Conservation (phyloP, 2,329 filamentous ascomycete genomes). For the Curvularia lunata region DNA sequence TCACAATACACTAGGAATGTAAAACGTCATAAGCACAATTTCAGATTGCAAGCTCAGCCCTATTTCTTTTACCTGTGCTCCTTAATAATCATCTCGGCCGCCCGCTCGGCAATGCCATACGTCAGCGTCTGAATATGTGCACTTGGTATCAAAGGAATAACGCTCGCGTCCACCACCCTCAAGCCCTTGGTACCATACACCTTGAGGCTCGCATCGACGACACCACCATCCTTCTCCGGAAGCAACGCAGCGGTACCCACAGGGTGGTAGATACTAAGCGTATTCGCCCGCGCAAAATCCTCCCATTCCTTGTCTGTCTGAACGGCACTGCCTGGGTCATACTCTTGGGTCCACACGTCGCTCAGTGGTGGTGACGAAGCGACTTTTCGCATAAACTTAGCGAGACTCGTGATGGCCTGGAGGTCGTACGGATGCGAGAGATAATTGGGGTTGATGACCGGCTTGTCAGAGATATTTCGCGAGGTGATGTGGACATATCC, state of each 20-base stretch:
- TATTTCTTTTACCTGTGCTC: slow-evolving; percentile 7
- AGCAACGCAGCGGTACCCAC: slow-evolving; percentile 47
- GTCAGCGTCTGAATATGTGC: slow-evolving; percentile 38
- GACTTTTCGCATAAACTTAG: slow-evolving; percentile 38
- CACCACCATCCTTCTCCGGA: slow-evolving; percentile 31
- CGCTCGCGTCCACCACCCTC: slow-evolving; percentile 40
- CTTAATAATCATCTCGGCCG: slow-evolving; percentile 28
- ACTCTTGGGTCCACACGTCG: slow-evolving; percentile 39
- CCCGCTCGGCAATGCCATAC: slow-evolving; percentile 40
- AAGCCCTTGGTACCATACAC: slow-evolving; percentile 32
- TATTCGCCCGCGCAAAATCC: slow-evolving; percentile 25
- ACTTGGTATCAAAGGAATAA: slow-evolving; percentile 35
- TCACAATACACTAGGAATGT: too few species aligned
- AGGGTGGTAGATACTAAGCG: slow-evolving; percentile 41
- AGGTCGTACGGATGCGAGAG: slow-evolving; percentile 38
- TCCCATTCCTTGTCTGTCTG: slow-evolving; percentile 38
- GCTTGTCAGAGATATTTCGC: slow-evolving; percentile 30
- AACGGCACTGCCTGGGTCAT: slow-evolving; percentile 35
- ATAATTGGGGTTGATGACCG: slow-evolving; percentile 41
- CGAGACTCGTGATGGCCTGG: slow-evolving; percentile 25
- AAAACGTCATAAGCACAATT: too few species aligned
- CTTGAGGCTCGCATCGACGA: slow-evolving; percentile 29
- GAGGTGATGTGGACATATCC: slow-evolving; percentile 36
- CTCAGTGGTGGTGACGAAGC: slow-evolving; percentile 35
- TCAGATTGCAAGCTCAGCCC: too few species aligned